Conservation (phyloP, 2,329 filamentous ascomycete species). For the Endoconidiophora laricicola region DNA sequence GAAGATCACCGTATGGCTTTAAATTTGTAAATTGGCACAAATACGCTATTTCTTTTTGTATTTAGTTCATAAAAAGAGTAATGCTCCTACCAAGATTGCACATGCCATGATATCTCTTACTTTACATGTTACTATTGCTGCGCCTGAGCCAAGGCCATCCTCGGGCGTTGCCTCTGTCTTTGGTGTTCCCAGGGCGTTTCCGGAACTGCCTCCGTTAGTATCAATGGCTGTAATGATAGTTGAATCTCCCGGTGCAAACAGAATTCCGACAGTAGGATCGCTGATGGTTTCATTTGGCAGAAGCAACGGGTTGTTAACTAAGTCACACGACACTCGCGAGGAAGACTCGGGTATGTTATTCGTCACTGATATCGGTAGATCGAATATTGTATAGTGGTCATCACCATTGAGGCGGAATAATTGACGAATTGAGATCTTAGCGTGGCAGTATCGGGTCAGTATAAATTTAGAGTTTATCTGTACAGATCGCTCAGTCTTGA, state of each 20-base stretch:
- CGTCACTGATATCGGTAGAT: slow-evolving; percentile 51
- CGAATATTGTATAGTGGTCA: slow-evolving; percentile 53
- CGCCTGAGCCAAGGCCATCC: slow-evolving; percentile 21
- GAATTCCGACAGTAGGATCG: slow-evolving; percentile 22
- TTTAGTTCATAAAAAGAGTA: slow-evolving; percentile 1
- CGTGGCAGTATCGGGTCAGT: neutral
- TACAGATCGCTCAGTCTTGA: neutral
- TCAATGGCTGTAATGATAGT: slow-evolving; percentile 21
- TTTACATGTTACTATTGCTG: slow-evolving; percentile 18
- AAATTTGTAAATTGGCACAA: too few relatives aligned
- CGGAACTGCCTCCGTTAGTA: slow-evolving; percentile 7
- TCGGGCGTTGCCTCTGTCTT: slow-evolving; percentile 18
- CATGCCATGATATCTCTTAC: slow-evolving; percentile 9
- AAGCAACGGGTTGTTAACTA: slow-evolving; percentile 34
- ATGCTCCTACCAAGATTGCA: neutral
- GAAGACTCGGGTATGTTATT: slow-evolving; percentile 36
- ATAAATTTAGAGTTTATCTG: neutral
- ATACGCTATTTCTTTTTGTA: too few relatives aligned
- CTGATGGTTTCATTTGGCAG: slow-evolving; percentile 27
- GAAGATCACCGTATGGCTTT: too few relatives aligned
- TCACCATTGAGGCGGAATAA: slow-evolving; percentile 48
- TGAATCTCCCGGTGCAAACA: slow-evolving; percentile 36
- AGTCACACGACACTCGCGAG: slow-evolving; percentile 31
- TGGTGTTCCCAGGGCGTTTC: slow-evolving; percentile 16
- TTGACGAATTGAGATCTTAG: slow-evolving; percentile 51